Conservation (phyloP, 306 rosid genomes). For the Lablab purpureus region DNA sequence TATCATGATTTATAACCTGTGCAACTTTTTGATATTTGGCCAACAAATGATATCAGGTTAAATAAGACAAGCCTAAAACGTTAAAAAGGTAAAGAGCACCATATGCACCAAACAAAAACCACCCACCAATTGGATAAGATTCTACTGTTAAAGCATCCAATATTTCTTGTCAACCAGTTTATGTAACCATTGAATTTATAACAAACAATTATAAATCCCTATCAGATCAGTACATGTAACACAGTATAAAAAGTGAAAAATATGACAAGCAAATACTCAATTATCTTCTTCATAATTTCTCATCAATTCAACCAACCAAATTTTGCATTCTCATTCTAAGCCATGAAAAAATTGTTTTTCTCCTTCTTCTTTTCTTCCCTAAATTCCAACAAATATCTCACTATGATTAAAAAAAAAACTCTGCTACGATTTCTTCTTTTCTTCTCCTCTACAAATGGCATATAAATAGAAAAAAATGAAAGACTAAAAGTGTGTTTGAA, state of each 20-base stretch:
- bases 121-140: constrained; percentile 27
- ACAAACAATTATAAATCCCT: constrained; percentile 24
- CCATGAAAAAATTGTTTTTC: neutral
- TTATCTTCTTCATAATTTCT: neutral
- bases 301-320: neutral
- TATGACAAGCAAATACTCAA: neutral
- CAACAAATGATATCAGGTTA: constrained; percentile 31
- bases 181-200: constrained; percentile 24
- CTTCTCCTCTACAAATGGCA: constrained; percentile 20
- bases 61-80: constrained; percentile 4
- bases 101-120: constrained; percentile 36
- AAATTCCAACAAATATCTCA: neutral
- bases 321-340: neutral
- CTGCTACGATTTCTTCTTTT: neutral
- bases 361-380: neutral
- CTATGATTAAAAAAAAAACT: neutral
- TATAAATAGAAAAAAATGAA: constrained; percentile 6
- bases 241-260: constrained; percentile 1
- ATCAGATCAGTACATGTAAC: neutral
- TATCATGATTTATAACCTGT: neutral
- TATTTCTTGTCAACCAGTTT: constrained; percentile 18
- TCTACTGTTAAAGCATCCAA: constrained; percentile 25
- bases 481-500: neutral
- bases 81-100: neutral
- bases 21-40: constrained; percentile 1